Conservation (phyloP, 1,284 basidiomycete species). For the Rhodotorula sp. region DNA sequence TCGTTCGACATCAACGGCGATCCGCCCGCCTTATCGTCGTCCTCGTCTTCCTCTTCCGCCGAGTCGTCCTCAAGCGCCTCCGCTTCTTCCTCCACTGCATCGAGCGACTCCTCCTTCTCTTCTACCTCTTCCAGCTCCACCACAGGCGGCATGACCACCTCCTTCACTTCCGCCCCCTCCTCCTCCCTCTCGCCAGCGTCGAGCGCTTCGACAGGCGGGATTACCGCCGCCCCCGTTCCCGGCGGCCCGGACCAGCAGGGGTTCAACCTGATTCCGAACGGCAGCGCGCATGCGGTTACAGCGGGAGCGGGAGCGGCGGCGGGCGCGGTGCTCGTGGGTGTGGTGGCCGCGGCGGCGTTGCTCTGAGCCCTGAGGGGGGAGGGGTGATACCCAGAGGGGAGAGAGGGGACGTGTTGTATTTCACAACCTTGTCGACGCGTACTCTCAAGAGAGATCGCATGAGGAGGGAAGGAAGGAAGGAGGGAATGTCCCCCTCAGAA, state of each 20-base stretch:
- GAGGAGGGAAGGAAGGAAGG: not conserved
- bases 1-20: not conserved
- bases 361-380: not conserved
- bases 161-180: not conserved
- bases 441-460: not conserved
- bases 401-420: not conserved
- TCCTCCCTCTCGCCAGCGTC: not conserved
- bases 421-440: not conserved
- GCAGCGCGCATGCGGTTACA: not conserved
- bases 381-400: not conserved
- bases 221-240: conserved; percentile 5
- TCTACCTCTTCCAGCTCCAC: not conserved
- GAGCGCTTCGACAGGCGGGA: not conserved
- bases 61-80: not conserved
- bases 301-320: too few relatives aligned
- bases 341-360: not conserved
- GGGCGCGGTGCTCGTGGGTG: not conserved
- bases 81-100: not conserved
- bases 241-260: conserved; percentile 25
- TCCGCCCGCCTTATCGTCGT: not conserved
- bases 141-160: not conserved
- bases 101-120: not conserved
- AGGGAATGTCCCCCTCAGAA: conserved; percentile 20
- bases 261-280: conserved; percentile 2
- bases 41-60: not conserved